A percentile compares a stretch with the other conserved stretches of the same genome.
Conservation (phyloP, 768 basidiomycete species). For the Mycena metata region DNA sequence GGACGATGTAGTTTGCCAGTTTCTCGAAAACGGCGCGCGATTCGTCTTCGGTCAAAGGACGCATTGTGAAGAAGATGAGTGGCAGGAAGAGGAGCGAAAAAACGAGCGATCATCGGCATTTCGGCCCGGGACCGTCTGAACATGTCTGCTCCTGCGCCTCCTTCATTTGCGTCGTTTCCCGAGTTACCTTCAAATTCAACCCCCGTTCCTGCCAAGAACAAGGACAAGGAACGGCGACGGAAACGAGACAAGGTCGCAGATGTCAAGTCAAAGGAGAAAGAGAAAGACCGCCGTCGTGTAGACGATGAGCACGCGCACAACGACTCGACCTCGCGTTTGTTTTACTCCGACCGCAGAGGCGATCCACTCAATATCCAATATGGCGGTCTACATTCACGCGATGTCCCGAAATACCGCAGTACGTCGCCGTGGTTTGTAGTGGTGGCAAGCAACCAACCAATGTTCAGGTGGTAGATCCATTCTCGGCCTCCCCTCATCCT, state of each 20-base stretch:
- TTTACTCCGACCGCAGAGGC: constrained; percentile 77
- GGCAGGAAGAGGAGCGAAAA: not conserved
- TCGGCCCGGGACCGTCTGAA: not conserved
- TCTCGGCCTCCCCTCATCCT: constrained; percentile 69
- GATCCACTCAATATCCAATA: constrained; percentile 77
- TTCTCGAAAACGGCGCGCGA: constrained; percentile 97
- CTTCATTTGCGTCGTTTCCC: constrained; percentile 80
- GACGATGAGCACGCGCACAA: constrained; percentile 36
- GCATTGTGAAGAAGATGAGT: constrained; percentile 65
- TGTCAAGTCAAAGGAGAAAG: constrained; percentile 41
- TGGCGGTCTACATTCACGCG: constrained; percentile 71
- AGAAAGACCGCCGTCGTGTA: constrained; percentile 2
- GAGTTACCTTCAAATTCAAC: constrained; percentile 50
- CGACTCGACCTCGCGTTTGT: constrained; percentile 53
- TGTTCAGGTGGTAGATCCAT: constrained; percentile 70
- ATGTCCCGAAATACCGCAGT: constrained; percentile 80
- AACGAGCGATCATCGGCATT: too few relatives aligned
- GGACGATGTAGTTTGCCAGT: constrained; percentile 95
- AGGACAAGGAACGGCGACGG: constrained; percentile 48
- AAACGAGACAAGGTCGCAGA: constrained; percentile 42
- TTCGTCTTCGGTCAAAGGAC: constrained; percentile 96
- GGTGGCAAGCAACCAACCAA: constrained; percentile 62
- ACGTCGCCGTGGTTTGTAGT: constrained; percentile 45
- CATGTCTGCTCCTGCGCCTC: constrained; percentile 42
- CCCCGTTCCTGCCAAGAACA: constrained; percentile 35